Evolutionary conservation across 2,329 filamentous ascomycete genomes (phyloP), one percentile per base, ranked within the genome.

Genomic region (Beauveria brongniartii): DNA sequence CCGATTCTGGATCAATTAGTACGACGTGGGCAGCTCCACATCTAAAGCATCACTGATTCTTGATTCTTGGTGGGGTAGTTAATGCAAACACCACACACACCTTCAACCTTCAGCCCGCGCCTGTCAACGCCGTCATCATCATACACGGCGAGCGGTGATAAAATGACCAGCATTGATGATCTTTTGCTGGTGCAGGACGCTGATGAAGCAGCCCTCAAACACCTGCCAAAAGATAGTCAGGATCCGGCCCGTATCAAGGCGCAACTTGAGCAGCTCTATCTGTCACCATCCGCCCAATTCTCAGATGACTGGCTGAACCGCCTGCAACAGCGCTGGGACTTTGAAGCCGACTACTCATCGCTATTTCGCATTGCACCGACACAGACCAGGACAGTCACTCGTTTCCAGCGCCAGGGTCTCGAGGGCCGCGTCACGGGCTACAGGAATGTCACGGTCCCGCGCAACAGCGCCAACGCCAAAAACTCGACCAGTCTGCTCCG

Each of bases 361-460:
- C 82, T 97, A 20, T 96, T 96, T 74, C 85, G 88, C 64, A 82
- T 97, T 59, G 91, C 92, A 1, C 90, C 92, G 3, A 95, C 93
- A 0, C 94, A 97, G 75, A 93, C 92, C 18, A 86, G 94, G 62
- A 97, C 92, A n/a, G 88, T 97, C 66, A 96, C 91, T 30, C 87
- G 94, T 34, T 99, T 99, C 73, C 89, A 87, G 50, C 84, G 94
- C 60, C 91, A 96, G 74, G 94, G 94, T 6, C 81, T 97, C 16
- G 92, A 97, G 74, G 94, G 94, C 24, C 84, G 89, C 57, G 93
- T 99, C 26, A 96, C 91, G 9, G 92, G 92, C 55, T 97, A 99
- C 74, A 89, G 88, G 70, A 94, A 97, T 72, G 90, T 97, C 55
- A 97, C 94, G 1, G 86, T 97, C 9, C 91, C 93, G 5, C 91